Percentiles rank a stretch among this genome's conserved stretches.
These are phyloP conservation scores for Metschnikowia kunwiensis DNA, from an alignment of 805 yeast genomes.

Conservation along the genomic window DNA sequence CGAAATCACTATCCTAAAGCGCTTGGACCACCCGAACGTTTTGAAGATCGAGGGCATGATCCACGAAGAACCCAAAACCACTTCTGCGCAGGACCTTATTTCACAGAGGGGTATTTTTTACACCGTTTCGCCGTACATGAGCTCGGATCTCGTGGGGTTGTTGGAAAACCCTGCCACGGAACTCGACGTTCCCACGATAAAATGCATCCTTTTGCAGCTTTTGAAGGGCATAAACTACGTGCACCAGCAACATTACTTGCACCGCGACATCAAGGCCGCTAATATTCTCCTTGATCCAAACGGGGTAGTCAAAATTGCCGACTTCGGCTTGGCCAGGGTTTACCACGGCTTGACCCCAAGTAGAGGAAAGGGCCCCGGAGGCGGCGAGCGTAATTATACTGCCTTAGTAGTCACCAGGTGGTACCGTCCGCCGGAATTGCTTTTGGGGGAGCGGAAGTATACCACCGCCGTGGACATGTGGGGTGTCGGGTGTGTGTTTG, in stretches of 20 bases:
- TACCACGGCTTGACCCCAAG: conserved; percentile 63
- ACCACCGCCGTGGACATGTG: conserved; percentile 96
- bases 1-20: conserved; percentile 80
- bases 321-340: conserved; percentile 87
- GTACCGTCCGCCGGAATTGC: conserved; percentile 95
- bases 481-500: conserved; percentile 97
- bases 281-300: conserved; percentile 74
- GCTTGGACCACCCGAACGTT: conserved; percentile 65
- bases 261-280: conserved; percentile 96
- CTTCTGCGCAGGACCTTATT: conserved; percentile 32
- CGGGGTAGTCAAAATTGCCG: conserved; percentile 87
- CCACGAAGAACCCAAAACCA: conserved; percentile 40
- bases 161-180: conserved; percentile 71
- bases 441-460: conserved; percentile 79
- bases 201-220: conserved; percentile 77
- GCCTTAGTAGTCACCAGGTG: conserved; percentile 89
- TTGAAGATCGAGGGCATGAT: conserved; percentile 79
- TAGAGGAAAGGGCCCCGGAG: conserved; percentile 52
- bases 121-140: conserved; percentile 91
- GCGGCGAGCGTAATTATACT: conserved; percentile 52
- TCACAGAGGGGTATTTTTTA: conserved; percentile 54
- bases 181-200: conserved; percentile 65
- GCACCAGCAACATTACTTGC: conserved; percentile 60
- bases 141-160: conserved; percentile 86
- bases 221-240: conserved; percentile 78